Evolutionary conservation across 148 eudicot genomes (phyloP).

Genomic region (Amaranthus palmeri): DNA sequence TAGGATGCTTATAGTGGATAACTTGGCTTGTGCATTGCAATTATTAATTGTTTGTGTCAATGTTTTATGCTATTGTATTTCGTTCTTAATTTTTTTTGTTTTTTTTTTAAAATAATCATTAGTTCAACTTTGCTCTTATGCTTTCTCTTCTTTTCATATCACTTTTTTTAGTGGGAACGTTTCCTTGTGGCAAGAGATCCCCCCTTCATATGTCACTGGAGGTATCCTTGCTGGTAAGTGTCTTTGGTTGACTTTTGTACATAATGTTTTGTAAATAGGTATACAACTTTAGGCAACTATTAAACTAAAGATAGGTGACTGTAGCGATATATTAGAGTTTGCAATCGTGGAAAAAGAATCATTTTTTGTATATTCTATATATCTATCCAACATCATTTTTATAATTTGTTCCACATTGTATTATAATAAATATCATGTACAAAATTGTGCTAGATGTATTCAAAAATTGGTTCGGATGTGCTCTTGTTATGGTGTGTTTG

Average conservation of each 20-base stretch:
- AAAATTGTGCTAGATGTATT: background rate
- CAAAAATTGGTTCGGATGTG: background rate
- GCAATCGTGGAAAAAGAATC: background rate
- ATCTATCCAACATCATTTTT: background rate
- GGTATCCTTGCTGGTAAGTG: conserved; percentile 98
- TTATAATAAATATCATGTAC: background rate
- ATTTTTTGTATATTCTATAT: background rate
- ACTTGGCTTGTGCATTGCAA: background rate
- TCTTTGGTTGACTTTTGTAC: background rate
- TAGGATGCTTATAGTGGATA: background rate
- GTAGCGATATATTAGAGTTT: background rate
- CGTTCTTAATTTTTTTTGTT: background rate
- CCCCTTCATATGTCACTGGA: conserved; percentile 59
- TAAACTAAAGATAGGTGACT: background rate
- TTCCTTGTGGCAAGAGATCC: conserved; percentile 51
- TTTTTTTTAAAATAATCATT: background rate
- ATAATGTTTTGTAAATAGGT: background rate
- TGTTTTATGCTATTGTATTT: background rate
- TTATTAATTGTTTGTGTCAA: background rate
- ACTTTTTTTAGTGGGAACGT: conserved; percentile 63
- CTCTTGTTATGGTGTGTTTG: background rate
- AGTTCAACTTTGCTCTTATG: background rate
- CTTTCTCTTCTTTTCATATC: conserved; percentile 2
- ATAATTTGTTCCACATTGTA: background rate
- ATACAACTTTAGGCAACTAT: background rate